These are phyloP conservation scores for Eremothecium coryli DNA, from an alignment of 1,139 yeast genomes.

Conservation along the genomic window DNA sequence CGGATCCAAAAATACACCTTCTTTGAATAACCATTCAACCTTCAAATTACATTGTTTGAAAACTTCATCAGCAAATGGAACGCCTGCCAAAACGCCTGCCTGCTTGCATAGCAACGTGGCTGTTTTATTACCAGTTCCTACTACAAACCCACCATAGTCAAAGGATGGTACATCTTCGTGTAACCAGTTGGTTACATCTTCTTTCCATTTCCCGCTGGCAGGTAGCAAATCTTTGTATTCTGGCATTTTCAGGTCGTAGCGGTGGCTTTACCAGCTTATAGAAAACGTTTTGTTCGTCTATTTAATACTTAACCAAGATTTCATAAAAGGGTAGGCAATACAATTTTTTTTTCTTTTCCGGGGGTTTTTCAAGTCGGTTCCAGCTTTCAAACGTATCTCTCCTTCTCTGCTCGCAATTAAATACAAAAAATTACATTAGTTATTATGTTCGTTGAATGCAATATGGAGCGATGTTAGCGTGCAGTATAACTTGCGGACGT, in stretches of 20 bases:
- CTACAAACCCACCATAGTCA: slow-evolving; percentile 91
- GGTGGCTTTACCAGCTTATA: neutral
- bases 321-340: too few species aligned
- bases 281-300: too few species aligned
- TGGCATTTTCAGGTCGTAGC: slow-evolving; percentile 11
- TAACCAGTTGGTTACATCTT: slow-evolving; percentile 63
- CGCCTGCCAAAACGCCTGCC: slow-evolving; percentile 73
- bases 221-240: slow-evolving; percentile 53
- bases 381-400: neutral
- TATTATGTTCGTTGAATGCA: slow-evolving; percentile 2
- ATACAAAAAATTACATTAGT: neutral
- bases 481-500: neutral
- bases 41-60: slow-evolving; percentile 62
- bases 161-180: slow-evolving; percentile 88
- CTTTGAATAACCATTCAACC: slow-evolving; percentile 64
- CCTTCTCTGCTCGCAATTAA: too few species aligned
- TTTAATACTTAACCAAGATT: too few species aligned
- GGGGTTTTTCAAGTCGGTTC: neutral
- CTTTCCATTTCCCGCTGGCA: slow-evolving; percentile 67
- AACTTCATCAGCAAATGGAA: slow-evolving; percentile 84
- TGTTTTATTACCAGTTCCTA: slow-evolving; percentile 62
- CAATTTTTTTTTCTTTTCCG: neutral
- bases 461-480: slow-evolving; percentile 1
- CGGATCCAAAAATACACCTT: slow-evolving; percentile 56
- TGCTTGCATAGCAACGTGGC: slow-evolving; percentile 81